Base-by-base conservation (phyloP, 768 basidiomycete species). In the Phaffia tasmanica region DNA sequence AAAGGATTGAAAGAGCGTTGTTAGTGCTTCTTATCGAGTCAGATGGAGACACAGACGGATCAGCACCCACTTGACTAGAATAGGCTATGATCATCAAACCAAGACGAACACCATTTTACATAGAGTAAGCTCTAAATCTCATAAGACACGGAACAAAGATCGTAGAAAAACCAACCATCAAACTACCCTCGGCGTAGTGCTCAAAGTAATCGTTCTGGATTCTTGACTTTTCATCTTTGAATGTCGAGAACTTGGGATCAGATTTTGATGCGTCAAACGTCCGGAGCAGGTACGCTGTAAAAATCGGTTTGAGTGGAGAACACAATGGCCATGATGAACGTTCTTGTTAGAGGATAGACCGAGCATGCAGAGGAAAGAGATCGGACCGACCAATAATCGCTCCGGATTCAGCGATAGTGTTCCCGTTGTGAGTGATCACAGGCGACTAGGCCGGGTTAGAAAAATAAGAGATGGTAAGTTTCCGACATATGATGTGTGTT, bases 351-450 rank as follows among this genome's bases (percentile, higher is more conserved):
- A 23, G 4, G 5, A 23, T 15, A 9, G 15, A 15, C 15, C n/a
- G 15, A 54, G 15, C n/a, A 23, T 9, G 15, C 5, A 54, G 15
- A 54, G 53, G 15, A 16, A 9, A 54, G 29, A 23, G 9, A 15
- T 5, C 9, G 23, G 53, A 23, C n/a, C 5, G 15, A 23, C 29
- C 53, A 51, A 69, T 61, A 62, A 69, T 69, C 57, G 58, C 64
- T 19, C 67, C 67, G 3, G 67, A 53, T 19, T 69, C 67, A 29
- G 67, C 67, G 57, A 69, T 55, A 30, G 49, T 49, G 11, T 53
- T 49, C 11, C n/a, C 25, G 25, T 60, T 59, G 57, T 69, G 67
- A n/a, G 32, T 49, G 50, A 69, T 53, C 15, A 69, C 67, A 23
- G 67, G 67, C 14, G 67, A 69, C 67, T 68, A 35, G 19, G 65